Percentiles rank a stretch among this genome's conserved stretches.
Evolutionary conservation across 768 basidiomycete genomes (phyloP).

Genomic region (Pseudohyphozyma bogoriensis): DNA sequence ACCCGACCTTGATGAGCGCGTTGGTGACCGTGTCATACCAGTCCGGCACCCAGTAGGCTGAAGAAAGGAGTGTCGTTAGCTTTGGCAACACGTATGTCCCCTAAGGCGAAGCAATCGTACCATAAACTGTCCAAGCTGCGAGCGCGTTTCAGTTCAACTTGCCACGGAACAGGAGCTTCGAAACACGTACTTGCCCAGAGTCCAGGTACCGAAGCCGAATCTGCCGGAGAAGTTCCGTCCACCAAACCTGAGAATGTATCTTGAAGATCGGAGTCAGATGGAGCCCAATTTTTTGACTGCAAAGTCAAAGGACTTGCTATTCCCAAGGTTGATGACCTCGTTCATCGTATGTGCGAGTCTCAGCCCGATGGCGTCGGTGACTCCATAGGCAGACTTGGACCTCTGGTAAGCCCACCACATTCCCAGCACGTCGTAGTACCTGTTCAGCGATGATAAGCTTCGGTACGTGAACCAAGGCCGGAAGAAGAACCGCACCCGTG

Average conservation of each 20-base stretch:
- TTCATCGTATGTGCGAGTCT: constrained; percentile 13
- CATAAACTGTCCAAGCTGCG: constrained; percentile 14
- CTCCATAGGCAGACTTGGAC: neutral
- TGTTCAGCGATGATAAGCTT: neutral
- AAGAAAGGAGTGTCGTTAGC: neutral
- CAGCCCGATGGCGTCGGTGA: constrained; percentile 6
- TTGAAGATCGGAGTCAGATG: neutral
- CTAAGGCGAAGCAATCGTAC: neutral
- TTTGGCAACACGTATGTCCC: neutral
- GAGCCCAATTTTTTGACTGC: neutral
- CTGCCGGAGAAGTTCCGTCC: neutral
- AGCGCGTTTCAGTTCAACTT: neutral
- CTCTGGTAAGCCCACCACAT: constrained; percentile 15
- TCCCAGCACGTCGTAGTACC: constrained; percentile 1
- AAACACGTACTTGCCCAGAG: neutral
- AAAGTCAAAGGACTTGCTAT: neutral
- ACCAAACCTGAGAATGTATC: neutral
- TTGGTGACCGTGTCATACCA: constrained; percentile 10
- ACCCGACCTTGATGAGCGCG: constrained; percentile 3
- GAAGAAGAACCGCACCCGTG: constrained; percentile 1
- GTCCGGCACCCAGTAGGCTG: neutral
- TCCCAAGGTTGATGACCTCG: neutral
- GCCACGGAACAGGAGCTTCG: neutral
- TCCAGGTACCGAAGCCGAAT: constrained; percentile 5
- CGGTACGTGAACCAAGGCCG: neutral